A percentile compares a stretch with the other conserved stretches of the same genome.
These are phyloP conservation scores for Colletotrichum brevisporum DNA, from an alignment of 2,329 filamentous ascomycete genomes.

Conservation along the genomic window DNA sequence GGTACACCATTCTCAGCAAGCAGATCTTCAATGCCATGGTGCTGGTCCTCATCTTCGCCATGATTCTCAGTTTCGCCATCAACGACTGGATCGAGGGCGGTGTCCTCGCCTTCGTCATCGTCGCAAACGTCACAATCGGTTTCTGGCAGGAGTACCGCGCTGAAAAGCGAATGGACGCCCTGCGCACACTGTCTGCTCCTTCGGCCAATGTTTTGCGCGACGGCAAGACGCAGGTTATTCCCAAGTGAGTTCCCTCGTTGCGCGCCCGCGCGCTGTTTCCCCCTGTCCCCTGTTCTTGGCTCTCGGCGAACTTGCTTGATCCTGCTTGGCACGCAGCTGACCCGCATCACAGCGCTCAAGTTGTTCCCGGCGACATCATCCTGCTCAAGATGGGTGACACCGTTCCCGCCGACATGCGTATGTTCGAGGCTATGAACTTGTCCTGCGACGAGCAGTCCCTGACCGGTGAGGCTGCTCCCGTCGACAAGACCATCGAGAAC, in stretches of 20 bases:
- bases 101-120: constrained; percentile 76
- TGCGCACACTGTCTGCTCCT: constrained; percentile 73
- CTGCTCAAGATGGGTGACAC: constrained; percentile 80
- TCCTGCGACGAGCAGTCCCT: constrained; percentile 84
- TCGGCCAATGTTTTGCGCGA: constrained; percentile 73
- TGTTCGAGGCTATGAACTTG: constrained; percentile 82
- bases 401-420: constrained; percentile 79
- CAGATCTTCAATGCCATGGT: constrained; percentile 86
- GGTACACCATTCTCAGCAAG: constrained; percentile 80
- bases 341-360: constrained; percentile 62
- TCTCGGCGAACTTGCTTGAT: constrained; percentile 13
- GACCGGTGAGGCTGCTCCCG: constrained; percentile 82
- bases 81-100: constrained; percentile 77
- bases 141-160: constrained; percentile 76
- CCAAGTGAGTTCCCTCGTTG: constrained; percentile 62
- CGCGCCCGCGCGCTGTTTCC: background rate
- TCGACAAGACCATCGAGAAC: constrained; percentile 74
- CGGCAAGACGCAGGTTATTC: constrained; percentile 69
- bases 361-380: constrained; percentile 81
- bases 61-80: constrained; percentile 79
- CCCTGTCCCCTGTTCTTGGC: constrained; percentile 12
- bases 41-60: constrained; percentile 81
- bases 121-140: constrained; percentile 78
- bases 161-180: constrained; percentile 77
- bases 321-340: constrained; percentile 42